These are phyloP conservation scores for Pulveroboletus ravenelii DNA, from an alignment of 768 basidiomycete genomes.

Conservation along the genomic window DNA sequence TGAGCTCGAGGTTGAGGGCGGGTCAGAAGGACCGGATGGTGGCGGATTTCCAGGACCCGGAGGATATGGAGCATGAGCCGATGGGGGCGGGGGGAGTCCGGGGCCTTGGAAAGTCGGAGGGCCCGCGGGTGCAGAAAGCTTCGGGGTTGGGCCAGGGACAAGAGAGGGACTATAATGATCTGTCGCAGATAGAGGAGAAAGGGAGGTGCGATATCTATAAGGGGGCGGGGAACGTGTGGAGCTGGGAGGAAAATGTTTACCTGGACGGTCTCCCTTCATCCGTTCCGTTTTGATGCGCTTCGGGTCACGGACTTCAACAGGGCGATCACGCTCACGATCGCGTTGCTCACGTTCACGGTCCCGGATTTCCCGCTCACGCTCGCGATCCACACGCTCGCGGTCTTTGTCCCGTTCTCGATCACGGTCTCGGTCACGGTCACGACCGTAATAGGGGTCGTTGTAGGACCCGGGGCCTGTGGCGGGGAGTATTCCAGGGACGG, in stretches of 20 bases:
- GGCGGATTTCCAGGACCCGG: constrained; percentile 32
- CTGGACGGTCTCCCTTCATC: constrained; percentile 41
- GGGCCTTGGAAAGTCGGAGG: constrained; percentile 34
- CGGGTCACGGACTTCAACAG: constrained; percentile 47
- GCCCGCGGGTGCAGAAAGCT: constrained; percentile 28
- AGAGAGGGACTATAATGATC: constrained; percentile 34
- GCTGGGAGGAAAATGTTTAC: constrained; percentile 30
- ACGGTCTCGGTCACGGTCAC: constrained; percentile 35
- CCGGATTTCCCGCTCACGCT: constrained; percentile 37
- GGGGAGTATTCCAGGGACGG: constrained; percentile 28
- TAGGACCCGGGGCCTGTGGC: constrained; percentile 30
- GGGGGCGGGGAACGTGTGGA: constrained; percentile 29
- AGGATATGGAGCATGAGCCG: constrained; percentile 28
- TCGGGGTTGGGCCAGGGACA: constrained; percentile 38
- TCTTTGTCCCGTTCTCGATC: constrained; percentile 41
- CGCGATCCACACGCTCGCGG: constrained; percentile 36
- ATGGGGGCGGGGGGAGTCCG: constrained; percentile 33
- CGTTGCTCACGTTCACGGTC: constrained; percentile 34
- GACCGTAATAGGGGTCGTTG: constrained; percentile 36
- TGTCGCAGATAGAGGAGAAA: constrained; percentile 26
- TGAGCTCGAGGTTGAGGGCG: constrained; percentile 18
- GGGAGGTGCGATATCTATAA: constrained; percentile 28
- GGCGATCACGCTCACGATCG: constrained; percentile 45
- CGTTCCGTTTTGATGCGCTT: constrained; percentile 58
- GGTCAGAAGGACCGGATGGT: constrained; percentile 27